Percentiles rank a stretch among this genome's conserved stretches.
Evolutionary conservation across 257 asterid genomes (phyloP).

Genomic region (Jacaranda mimosifolia): DNA sequence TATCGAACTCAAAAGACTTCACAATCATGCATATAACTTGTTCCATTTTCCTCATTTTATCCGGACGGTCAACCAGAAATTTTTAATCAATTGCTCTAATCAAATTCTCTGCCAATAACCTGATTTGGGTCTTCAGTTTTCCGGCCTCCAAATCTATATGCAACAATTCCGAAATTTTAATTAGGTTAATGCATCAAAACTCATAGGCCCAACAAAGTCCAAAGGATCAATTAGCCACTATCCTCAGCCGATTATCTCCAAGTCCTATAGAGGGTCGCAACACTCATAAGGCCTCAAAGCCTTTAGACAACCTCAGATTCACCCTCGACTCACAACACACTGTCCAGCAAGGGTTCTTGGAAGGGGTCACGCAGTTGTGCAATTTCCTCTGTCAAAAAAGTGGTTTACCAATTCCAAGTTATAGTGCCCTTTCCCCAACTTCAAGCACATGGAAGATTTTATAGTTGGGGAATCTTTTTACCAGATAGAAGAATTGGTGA

Average conservation of each 20-base stretch:
- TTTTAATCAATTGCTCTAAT: neutral
- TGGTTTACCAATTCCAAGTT: conserved; percentile 32
- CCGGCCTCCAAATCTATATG: conserved; percentile 1
- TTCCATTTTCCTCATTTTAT: neutral
- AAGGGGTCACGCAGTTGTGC: conserved; percentile 31
- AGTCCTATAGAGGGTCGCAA: neutral
- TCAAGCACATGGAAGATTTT: conserved; percentile 31
- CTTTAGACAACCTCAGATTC: neutral
- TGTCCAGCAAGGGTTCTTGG: conserved; percentile 40
- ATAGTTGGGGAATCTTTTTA: conserved; percentile 34
- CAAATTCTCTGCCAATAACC: conserved; percentile 7
- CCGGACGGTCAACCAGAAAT: neutral
- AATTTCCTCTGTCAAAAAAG: conserved; percentile 28
- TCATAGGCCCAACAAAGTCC: neutral
- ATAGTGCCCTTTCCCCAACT: conserved; percentile 28
- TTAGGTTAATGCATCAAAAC: conserved; percentile 24
- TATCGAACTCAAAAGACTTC: neutral
- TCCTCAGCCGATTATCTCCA: conserved; percentile 22
- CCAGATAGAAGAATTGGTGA: conserved; percentile 38
- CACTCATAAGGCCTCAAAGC: conserved; percentile 11
- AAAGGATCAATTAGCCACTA: conserved; percentile 25
- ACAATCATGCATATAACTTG: neutral
- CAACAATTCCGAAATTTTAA: conserved; percentile 26
- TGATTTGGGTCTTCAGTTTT: conserved; percentile 16
- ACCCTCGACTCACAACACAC: conserved; percentile 23